Percentiles rank a stretch among this genome's conserved stretches.
phyloP scores from a whole-genome alignment of 768 basidiomycete species.

The Lactarius pseudohatsudake region DNA sequence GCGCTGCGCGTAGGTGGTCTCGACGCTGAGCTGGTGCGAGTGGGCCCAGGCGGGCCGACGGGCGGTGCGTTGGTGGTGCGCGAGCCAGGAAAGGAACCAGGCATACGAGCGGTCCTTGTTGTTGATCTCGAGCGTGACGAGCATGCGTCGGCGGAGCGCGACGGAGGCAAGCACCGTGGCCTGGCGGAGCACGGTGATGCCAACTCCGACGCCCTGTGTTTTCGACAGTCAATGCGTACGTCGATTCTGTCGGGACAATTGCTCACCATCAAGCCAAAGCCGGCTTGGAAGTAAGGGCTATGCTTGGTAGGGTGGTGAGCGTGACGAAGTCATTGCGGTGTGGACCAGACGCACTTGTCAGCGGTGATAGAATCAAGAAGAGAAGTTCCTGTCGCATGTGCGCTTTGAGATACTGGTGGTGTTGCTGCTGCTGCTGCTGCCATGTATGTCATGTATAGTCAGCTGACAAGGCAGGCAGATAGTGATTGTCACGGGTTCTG shows the following conservation, averaged over 20 bases:
- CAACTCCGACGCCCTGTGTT: constrained; percentile 84
- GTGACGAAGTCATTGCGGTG: too few relatives aligned
- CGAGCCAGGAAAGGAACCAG: constrained; percentile 98
- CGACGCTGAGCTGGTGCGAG: constrained; percentile 93
- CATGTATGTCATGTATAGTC: neutral
- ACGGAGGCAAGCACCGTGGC: constrained; percentile 65
- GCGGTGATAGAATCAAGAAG: constrained; percentile 41
- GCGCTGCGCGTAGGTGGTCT: constrained; percentile 84
- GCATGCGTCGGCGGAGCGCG: constrained; percentile 82
- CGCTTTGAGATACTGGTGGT: neutral
- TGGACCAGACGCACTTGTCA: constrained; percentile 59
- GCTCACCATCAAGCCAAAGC: constrained; percentile 93
- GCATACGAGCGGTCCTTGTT: constrained; percentile 94
- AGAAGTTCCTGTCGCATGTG: constrained; percentile 2
- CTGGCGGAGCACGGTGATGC: constrained; percentile 71
- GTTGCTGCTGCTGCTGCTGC: neutral
- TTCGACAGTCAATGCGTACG: neutral
- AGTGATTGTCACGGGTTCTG: too few relatives aligned
- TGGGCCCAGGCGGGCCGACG: constrained; percentile 50
- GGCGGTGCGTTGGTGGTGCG: constrained; percentile 48
- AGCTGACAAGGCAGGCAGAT: neutral
- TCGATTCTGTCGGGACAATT: neutral
- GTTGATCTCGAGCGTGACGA: constrained; percentile 94
- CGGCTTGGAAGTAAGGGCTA: constrained; percentile 97
- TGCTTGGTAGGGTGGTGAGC: constrained; percentile 36